Conservation (phyloP, 148 eudicot genomes). For the Cornus kousa region DNA sequence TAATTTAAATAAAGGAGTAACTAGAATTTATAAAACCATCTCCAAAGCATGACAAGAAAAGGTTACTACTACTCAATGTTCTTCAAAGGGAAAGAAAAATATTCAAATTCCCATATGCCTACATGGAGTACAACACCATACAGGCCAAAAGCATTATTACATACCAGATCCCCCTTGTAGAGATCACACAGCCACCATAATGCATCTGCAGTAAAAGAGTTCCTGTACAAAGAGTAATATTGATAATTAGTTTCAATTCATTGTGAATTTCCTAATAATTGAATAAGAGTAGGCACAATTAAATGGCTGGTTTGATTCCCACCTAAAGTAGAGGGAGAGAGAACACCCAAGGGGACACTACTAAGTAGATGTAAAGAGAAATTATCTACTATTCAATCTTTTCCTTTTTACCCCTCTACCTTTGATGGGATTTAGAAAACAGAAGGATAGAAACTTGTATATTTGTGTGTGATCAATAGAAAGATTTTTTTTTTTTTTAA, state of each 20-base stretch:
- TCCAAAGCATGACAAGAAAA: neutral
- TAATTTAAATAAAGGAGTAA: neutral
- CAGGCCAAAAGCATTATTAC: neutral
- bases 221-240: conserved; percentile 6
- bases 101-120: neutral
- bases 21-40: neutral
- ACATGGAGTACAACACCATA: neutral
- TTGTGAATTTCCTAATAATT: neutral
- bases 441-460: too few species aligned
- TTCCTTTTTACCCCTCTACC: neutral
- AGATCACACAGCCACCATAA: neutral
- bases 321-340: neutral
- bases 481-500: too few species aligned
- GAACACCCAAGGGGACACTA: neutral
- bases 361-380: conserved; percentile 1
- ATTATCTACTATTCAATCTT: neutral
- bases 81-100: neutral
- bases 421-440: too few species aligned
- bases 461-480: too few species aligned
- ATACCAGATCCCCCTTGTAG: neutral
- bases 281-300: neutral
- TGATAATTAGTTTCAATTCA: neutral
- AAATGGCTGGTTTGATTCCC: neutral
- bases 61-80: conserved; percentile 3
- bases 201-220: conserved; percentile 6